Evolutionary conservation across 2,329 filamentous ascomycete species (phyloP), one percentile per base, ranked within the genome.

Genomic region (Penicillium sp.): DNA sequence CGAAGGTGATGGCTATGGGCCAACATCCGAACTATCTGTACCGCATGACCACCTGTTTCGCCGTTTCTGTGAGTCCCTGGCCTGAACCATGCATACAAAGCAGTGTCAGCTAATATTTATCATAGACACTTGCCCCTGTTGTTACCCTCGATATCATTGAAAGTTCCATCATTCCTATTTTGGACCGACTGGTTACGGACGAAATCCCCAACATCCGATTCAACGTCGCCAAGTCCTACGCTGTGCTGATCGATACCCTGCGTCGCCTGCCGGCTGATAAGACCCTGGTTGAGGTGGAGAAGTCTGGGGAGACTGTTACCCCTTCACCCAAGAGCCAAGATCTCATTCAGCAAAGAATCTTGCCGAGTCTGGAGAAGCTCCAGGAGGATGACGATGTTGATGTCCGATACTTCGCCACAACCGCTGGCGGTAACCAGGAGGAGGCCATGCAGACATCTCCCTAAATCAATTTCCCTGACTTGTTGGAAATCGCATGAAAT

Each of bases 11-110:
- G 84, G 90, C 90, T 33, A 97, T 99, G 94, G 94, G 94, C 56
- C 90, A 91, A 71, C 94, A 99, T 74, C 91, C 93, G 58, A 99
- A 99, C 80, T 99, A 99, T 75, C 88, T 99, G 49, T 99, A 99
- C 83, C 86, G 94, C 73, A 99, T 99, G 94, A 99, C 94, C 9
- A 99, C 94, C n/a, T 97, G 93, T 79, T 99, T 99, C 75, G 94
- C 94, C 59, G 95, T 99, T 64, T 93, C 92, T 67, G 94, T 99
- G 83, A 81, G 90, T 84, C 28, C 3, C 18, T 10, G 34, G 18
- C 18, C 16, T 5, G 3, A n/a, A 44, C 39, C 28, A 28, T 28
- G 24, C 37, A 19, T 29, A 34, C n/a, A 24, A 24, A 58, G 36
- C 53, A 61, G 54, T 60, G 46, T 28, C 42, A 52, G 48, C 62